phyloP scores from a whole-genome alignment of 2,329 filamentous ascomycete genomes.

The Scedosporium apiospermum region DNA sequence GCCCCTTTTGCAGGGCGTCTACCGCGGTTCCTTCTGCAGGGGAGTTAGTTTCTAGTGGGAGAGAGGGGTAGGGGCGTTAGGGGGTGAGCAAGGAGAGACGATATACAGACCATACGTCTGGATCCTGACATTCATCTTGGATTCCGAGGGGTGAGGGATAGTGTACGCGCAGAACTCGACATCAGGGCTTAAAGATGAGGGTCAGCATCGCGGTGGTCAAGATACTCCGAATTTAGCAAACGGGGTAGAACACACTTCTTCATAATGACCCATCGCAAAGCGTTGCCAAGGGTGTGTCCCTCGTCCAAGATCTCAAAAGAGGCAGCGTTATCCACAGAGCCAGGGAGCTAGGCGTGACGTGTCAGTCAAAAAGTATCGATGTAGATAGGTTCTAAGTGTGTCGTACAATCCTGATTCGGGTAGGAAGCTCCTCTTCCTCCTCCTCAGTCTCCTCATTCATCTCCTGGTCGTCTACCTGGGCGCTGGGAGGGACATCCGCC shows the following conservation, averaged over 20 bases:
- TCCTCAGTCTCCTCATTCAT: slow-evolving; percentile 30
- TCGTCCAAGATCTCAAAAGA: slow-evolving; percentile 93
- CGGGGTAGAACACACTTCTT: slow-evolving; percentile 66
- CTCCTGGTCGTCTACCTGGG: slow-evolving; percentile 18
- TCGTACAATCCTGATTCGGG: slow-evolving; percentile 53
- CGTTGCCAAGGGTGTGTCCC: slow-evolving; percentile 92
- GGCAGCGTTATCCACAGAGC: slow-evolving; percentile 76
- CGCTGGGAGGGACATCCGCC: slow-evolving; percentile 31
- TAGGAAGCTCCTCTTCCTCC: slow-evolving; percentile 36
- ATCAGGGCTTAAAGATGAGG: slow-evolving; percentile 54
- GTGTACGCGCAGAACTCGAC: slow-evolving; percentile 98
- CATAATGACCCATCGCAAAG: slow-evolving; percentile 91
- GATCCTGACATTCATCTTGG: slow-evolving; percentile 94
- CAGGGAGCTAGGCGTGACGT: slow-evolving; percentile 56
- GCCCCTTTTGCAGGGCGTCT: slow-evolving; percentile 80
- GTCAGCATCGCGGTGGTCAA: slow-evolving; percentile 3
- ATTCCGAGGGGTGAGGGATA: slow-evolving; percentile 91
- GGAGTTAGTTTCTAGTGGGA: neutral
- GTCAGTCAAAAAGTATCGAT: neutral
- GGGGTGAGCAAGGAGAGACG: neutral
- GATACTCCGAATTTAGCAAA: neutral
- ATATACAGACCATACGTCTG: slow-evolving; percentile 77
- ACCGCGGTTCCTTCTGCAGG: slow-evolving; percentile 64
- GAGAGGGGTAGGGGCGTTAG: neutral
- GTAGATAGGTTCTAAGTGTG: slow-evolving; percentile 1